These are phyloP conservation scores for Yarrowia deformans DNA, from an alignment of 805 yeast genomes.

Conservation along the genomic window DNA sequence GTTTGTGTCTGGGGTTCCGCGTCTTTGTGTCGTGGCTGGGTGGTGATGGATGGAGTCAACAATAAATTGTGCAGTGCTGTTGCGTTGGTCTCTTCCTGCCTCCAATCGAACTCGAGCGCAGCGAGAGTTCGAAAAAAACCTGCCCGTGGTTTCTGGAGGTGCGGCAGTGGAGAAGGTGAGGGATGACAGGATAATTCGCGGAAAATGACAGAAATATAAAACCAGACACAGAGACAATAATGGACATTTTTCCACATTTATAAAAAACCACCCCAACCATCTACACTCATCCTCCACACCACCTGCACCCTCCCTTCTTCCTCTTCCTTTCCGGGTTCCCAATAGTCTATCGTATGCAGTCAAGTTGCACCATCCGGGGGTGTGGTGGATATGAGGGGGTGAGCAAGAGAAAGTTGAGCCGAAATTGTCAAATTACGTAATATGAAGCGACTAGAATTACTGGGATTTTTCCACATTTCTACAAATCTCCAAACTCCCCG, in stretches of 20 bases:
- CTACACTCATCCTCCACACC: too few species aligned
- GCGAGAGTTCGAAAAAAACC: conserved; percentile 23
- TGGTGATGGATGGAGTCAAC: conserved; percentile 16
- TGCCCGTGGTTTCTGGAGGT: not conserved
- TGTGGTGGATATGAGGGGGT: not conserved
- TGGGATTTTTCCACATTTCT: not conserved
- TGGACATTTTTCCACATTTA: not conserved
- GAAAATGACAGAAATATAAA: not conserved
- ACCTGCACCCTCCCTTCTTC: not conserved
- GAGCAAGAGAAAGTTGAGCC: too few species aligned
- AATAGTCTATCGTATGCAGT: conserved; percentile 20
- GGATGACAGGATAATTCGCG: not conserved
- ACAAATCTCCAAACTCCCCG: not conserved
- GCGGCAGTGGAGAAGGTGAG: not conserved
- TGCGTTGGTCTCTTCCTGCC: conserved; percentile 40
- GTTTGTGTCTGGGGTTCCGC: conserved; percentile 1
- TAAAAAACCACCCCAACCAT: not conserved
- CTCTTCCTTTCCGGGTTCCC: not conserved
- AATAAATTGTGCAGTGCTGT: conserved; percentile 32
- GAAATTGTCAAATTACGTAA: too few species aligned
- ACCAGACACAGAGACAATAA: not conserved
- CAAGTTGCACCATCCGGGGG: not conserved
- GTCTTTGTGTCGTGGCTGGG: conserved; percentile 7
- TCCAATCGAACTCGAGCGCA: conserved; percentile 21
- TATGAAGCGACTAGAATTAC: not conserved